Percentiles rank a stretch among this genome's conserved stretches.
phyloP scores from a whole-genome alignment of 2,329 filamentous ascomycete species.

The Ceratocystis colombiana region DNA sequence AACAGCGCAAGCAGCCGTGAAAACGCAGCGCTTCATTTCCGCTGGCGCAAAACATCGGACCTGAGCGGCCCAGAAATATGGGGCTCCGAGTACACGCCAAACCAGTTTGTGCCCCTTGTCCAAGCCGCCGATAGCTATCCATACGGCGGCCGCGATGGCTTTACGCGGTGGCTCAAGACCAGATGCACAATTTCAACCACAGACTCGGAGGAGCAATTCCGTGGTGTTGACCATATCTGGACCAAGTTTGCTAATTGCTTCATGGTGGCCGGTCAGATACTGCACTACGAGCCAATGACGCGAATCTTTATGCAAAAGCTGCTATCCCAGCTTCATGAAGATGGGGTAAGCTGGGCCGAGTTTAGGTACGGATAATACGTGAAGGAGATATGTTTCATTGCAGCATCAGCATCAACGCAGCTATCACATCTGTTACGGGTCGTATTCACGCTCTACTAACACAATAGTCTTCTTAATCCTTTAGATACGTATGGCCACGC shows the following conservation, averaged over 20 bases:
- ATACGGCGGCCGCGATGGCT: constrained; percentile 57
- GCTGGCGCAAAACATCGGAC: constrained; percentile 41
- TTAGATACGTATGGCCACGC: constrained; percentile 58
- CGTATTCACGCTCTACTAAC: neutral
- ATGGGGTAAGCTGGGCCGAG: constrained; percentile 80
- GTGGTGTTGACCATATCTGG: constrained; percentile 78
- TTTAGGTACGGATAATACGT: constrained; percentile 41
- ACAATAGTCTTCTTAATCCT: neutral
- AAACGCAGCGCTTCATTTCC: constrained; percentile 51
- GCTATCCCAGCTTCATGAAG: constrained; percentile 60
- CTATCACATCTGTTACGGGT: neutral
- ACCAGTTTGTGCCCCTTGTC: constrained; percentile 47
- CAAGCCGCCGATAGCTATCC: constrained; percentile 66
- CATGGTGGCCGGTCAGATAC: constrained; percentile 58
- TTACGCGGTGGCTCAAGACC: constrained; percentile 65
- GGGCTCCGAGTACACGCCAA: constrained; percentile 50
- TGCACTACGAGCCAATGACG: constrained; percentile 87
- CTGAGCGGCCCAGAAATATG: constrained; percentile 44
- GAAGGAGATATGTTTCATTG: neutral
- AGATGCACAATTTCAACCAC: constrained; percentile 61
- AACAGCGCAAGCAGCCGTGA: constrained; percentile 43
- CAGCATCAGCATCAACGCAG: neutral
- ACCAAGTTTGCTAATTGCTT: constrained; percentile 69
- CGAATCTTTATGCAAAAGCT: constrained; percentile 63
- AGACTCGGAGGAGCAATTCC: constrained; percentile 69